A percentile compares a stretch with the other conserved stretches of the same genome.
Conservation (phyloP, 345 rosid genomes). For the Lepidium africanum region DNA sequence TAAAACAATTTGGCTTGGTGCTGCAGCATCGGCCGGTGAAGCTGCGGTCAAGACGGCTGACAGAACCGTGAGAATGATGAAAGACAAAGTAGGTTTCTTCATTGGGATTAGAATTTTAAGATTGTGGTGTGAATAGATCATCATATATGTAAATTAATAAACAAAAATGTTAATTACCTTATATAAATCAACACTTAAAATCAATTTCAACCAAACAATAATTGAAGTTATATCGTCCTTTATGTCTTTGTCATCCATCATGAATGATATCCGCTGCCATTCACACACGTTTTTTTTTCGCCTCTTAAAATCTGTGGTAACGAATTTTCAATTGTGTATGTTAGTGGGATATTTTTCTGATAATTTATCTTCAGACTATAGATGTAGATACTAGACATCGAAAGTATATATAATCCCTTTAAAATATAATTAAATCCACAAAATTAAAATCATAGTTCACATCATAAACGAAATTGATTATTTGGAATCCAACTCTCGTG, state of each 20-base stretch:
- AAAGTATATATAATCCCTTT: too few relatives aligned
- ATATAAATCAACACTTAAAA: background rate
- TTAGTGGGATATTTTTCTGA: too few relatives aligned
- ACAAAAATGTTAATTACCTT: background rate
- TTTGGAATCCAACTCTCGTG: too few relatives aligned
- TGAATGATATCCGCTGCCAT: background rate
- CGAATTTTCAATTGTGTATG: background rate
- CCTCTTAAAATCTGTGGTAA: background rate
- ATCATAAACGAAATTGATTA: too few relatives aligned
- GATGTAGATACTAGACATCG: too few relatives aligned
- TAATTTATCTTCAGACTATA: too few relatives aligned
- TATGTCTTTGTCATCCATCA: background rate
- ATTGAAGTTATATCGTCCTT: background rate
- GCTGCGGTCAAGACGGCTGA: background rate
- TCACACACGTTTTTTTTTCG: conserved; percentile 6
- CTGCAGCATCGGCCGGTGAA: background rate
- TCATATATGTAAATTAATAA: background rate
- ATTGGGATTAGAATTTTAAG: background rate
- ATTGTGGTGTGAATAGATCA: conserved; percentile 6
- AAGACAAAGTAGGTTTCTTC: conserved; percentile 9
- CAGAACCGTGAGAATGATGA: conserved; percentile 5
- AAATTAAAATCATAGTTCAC: too few relatives aligned
- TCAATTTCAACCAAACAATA: background rate
- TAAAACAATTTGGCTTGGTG: background rate
- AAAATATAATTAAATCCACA: too few relatives aligned